These are phyloP conservation scores for Blastomyces parvus DNA, from an alignment of 2,329 filamentous ascomycete genomes.

Conservation along the genomic window DNA sequence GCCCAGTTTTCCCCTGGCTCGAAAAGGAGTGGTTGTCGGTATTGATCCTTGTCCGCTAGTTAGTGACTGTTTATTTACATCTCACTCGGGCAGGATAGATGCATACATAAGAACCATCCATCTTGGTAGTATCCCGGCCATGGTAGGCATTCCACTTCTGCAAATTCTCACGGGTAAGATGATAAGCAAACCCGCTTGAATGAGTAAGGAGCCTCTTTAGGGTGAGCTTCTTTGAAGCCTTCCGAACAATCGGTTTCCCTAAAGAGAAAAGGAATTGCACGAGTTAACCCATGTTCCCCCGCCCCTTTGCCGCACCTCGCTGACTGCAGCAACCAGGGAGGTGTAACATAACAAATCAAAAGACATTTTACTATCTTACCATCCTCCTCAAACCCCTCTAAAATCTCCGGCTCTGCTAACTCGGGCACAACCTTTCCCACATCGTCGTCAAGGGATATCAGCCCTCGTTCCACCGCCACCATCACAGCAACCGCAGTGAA, in stretches of 20 bases:
- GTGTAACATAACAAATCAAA: neutral
- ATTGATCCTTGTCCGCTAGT: slow-evolving; percentile 9
- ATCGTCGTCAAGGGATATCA: slow-evolving; percentile 6
- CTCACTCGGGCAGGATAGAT: neutral
- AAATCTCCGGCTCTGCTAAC: slow-evolving; percentile 1
- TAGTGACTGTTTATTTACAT: neutral
- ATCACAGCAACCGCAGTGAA: slow-evolving; percentile 7
- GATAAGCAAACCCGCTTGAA: slow-evolving; percentile 5
- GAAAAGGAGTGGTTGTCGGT: slow-evolving; percentile 33
- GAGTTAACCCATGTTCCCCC: neutral
- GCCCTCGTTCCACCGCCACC: neutral
- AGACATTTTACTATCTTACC: neutral
- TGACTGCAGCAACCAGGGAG: too few species aligned
- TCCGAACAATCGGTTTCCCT: slow-evolving; percentile 2
- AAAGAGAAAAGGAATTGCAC: neutral
- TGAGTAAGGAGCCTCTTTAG: neutral
- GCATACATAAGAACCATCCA: slow-evolving; percentile 1
- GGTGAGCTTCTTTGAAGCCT: neutral
- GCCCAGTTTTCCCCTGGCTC: slow-evolving; percentile 44
- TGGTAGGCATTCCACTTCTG: slow-evolving; percentile 2
- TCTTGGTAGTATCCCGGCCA: neutral
- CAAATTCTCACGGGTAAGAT: neutral
- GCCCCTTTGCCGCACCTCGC: neutral
- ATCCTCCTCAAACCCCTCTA: slow-evolving; percentile 6
- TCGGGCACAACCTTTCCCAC: neutral